A percentile compares a stretch with the other conserved stretches of the same genome.
These are phyloP conservation scores for Chaetomium strumarium DNA, from an alignment of 2,329 filamentous ascomycete genomes.

Conservation along the genomic window DNA sequence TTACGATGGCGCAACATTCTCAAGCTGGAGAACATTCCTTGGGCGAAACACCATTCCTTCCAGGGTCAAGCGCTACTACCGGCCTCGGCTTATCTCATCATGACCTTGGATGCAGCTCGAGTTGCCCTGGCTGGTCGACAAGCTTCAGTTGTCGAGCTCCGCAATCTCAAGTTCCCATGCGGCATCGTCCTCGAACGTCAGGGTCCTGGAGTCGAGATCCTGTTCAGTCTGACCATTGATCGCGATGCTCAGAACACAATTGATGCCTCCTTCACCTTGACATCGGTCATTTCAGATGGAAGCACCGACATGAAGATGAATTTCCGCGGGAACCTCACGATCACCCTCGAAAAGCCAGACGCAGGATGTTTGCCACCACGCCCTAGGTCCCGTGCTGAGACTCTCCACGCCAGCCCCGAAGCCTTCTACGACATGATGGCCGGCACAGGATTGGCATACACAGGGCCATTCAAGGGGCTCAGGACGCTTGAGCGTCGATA, in stretches of 20 bases:
- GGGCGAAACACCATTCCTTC: slow-evolving; percentile 38
- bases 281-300: slow-evolving; percentile 31
- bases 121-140: slow-evolving; percentile 23
- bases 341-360: slow-evolving; percentile 29
- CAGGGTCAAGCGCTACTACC: slow-evolving; percentile 41
- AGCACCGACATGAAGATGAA: slow-evolving; percentile 33
- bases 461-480: slow-evolving; percentile 35
- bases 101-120: slow-evolving; percentile 41
- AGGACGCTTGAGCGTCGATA: slow-evolving; percentile 31
- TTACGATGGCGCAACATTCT: slow-evolving; percentile 39
- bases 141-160: slow-evolving; percentile 29
- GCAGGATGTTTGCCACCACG: slow-evolving; percentile 27
- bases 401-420: slow-evolving; percentile 27
- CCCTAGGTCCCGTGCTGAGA: slow-evolving; percentile 27
- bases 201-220: slow-evolving; percentile 31
- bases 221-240: slow-evolving; percentile 32
- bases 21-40: slow-evolving; percentile 34
- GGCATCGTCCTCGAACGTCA: slow-evolving; percentile 32
- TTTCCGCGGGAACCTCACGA: slow-evolving; percentile 29
- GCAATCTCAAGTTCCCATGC: slow-evolving; percentile 29
- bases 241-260: slow-evolving; percentile 21
- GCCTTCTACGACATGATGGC: slow-evolving; percentile 40
- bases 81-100: slow-evolving; percentile 41
- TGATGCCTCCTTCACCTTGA: slow-evolving; percentile 31
- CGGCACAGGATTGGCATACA: slow-evolving; percentile 33